These are phyloP conservation scores for Epithemia pelagica DNA, from an alignment of 108 stramenopile species.

Conservation along the genomic window DNA sequence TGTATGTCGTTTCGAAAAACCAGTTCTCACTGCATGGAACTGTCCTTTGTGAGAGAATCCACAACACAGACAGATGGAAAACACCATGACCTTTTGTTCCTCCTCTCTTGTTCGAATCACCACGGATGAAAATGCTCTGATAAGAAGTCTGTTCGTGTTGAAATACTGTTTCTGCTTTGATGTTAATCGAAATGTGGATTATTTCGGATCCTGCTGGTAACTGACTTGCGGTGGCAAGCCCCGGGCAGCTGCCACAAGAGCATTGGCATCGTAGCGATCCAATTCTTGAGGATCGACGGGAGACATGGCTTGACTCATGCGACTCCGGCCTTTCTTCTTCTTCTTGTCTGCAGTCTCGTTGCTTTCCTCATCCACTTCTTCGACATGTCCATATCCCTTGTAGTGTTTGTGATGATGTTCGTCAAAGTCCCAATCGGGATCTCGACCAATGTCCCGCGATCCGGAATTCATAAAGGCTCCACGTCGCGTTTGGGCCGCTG, in stretches of 20 bases:
- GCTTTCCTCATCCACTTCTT: conserved; percentile 1
- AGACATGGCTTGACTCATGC: too few relatives aligned
- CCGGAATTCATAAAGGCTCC: conserved; percentile 76
- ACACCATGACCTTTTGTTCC: too few relatives aligned
- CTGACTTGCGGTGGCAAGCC: not conserved
- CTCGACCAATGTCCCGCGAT: conserved; percentile 61
- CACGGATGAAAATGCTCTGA: too few relatives aligned
- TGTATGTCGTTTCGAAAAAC: too few relatives aligned
- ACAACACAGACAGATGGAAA: too few relatives aligned
- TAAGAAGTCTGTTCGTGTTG: too few relatives aligned
- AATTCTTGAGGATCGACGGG: not conserved
- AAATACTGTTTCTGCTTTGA: too few relatives aligned
- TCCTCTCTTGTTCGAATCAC: too few relatives aligned
- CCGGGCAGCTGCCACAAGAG: not conserved
- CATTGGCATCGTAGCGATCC: not conserved
- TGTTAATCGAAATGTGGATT: too few relatives aligned
- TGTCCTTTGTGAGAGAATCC: too few relatives aligned
- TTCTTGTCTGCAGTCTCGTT: not conserved
- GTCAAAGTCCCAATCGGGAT: conserved; percentile 80
- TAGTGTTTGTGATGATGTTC: conserved; percentile 34
- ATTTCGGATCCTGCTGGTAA: too few relatives aligned
- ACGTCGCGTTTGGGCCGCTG: conserved; percentile 54
- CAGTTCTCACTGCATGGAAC: too few relatives aligned
- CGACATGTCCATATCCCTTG: conserved; percentile 2
- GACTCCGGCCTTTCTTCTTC: not conserved